Evolutionary conservation across 306 rosid species (phyloP).

Genomic region (Rosa chinensis): DNA sequence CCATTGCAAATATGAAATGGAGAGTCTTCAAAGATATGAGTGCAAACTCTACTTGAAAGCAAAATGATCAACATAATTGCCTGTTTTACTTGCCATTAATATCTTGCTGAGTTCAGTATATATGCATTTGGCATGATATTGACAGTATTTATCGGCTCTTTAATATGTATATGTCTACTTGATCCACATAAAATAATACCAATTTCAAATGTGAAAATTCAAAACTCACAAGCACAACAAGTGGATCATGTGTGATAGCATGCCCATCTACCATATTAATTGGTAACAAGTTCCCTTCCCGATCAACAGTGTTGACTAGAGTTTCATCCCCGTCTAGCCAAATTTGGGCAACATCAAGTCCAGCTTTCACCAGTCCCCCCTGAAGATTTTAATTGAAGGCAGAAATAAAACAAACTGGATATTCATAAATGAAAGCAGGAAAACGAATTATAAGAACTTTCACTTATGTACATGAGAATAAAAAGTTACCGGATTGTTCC

Average conservation of each 20-base stretch:
- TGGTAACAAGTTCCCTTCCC: constrained; percentile 77
- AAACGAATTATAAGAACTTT: neutral
- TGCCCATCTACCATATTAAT: constrained; percentile 84
- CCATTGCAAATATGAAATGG: neutral
- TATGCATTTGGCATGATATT: neutral
- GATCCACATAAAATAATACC: neutral
- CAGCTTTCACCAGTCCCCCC: constrained; percentile 93
- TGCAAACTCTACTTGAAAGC: neutral
- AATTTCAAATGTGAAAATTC: neutral
- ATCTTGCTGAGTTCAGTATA: neutral
- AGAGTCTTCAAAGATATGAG: neutral
- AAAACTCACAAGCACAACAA: constrained; percentile 81
- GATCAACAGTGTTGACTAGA: constrained; percentile 83
- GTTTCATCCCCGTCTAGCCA: constrained; percentile 98
- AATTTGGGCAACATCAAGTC: constrained; percentile 94
- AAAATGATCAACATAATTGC: neutral
- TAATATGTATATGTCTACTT: no score
- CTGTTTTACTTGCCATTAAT: neutral
- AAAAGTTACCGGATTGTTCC: constrained; percentile 82
- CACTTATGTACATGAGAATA: neutral
- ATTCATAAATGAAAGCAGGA: constrained; percentile 5
- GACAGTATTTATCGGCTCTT: neutral
- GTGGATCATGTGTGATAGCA: constrained; percentile 93
- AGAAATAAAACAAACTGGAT: neutral
- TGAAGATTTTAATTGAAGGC: constrained; percentile 33